A percentile compares a stretch with the other conserved stretches of the same genome.
phyloP scores from a whole-genome alignment of 1,284 basidiomycete genomes.

The Pascua guehoae region DNA sequence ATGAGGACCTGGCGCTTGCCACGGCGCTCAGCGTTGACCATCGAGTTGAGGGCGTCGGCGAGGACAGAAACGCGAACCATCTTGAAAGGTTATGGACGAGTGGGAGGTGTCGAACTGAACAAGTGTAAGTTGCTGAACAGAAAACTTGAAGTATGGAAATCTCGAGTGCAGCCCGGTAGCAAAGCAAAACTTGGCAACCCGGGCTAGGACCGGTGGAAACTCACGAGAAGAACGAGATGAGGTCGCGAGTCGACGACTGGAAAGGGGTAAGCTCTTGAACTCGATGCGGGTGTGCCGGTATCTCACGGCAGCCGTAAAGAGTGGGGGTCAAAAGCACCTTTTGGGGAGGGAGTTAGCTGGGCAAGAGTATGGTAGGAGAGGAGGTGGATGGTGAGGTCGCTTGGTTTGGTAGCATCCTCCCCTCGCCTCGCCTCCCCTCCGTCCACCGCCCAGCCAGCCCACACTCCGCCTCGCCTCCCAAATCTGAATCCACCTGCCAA shows the following conservation, averaged over 20 bases:
- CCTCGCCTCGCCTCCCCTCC: no score
- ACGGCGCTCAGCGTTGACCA: conserved; percentile 95
- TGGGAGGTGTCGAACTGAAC: conserved; percentile 2
- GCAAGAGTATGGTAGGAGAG: neutral
- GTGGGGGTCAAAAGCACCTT: conserved; percentile 24
- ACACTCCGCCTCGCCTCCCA: no score
- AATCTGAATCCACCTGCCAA: no score
- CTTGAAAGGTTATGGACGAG: conserved; percentile 22
- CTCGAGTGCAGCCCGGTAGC: no score
- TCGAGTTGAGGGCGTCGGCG: conserved; percentile 68
- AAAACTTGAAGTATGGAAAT: neutral
- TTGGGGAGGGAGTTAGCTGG: conserved; percentile 5
- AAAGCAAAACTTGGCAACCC: no score
- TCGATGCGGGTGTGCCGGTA: conserved; percentile 46
- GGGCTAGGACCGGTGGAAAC: no score
- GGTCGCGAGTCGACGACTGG: conserved; percentile 17
- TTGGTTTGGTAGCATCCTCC: no score
- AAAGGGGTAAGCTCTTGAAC: conserved; percentile 46
- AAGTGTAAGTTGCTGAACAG: no score
- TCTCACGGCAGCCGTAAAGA: conserved; percentile 42
- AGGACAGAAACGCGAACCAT: conserved; percentile 52
- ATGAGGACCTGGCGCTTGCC: conserved; percentile 97
- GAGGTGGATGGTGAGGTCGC: no score
- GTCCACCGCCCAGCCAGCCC: no score
- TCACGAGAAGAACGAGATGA: no score